Percentiles rank a stretch among this genome's conserved stretches.
Conservation (phyloP, 2,329 filamentous ascomycete genomes). For the Erysiphe neolycopersici region DNA sequence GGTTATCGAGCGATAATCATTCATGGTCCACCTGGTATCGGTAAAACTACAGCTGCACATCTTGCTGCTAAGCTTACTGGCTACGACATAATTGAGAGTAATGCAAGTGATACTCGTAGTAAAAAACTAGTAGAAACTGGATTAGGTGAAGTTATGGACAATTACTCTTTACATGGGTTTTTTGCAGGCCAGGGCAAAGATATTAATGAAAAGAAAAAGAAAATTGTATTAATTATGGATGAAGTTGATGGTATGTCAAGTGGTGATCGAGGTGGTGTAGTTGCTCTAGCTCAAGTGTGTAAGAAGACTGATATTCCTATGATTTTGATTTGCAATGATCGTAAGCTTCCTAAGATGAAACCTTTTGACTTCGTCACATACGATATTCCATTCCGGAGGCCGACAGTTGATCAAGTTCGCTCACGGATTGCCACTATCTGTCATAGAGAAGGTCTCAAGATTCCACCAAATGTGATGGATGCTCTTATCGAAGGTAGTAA, state of each 20-base stretch:
- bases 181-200: conserved; percentile 65
- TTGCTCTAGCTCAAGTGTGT: conserved; percentile 77
- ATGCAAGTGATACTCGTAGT: conserved; percentile 84
- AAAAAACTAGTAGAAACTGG: conserved; percentile 84
- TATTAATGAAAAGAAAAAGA: conserved; percentile 62
- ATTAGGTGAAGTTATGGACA: conserved; percentile 74
- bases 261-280: conserved; percentile 84
- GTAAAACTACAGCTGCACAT: conserved; percentile 92
- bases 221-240: conserved; percentile 92
- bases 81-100: conserved; percentile 81
- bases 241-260: conserved; percentile 98
- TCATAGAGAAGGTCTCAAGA: conserved; percentile 67
- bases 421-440: conserved; percentile 89
- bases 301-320: conserved; percentile 87
- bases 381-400: conserved; percentile 68
- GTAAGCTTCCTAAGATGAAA: conserved; percentile 86
- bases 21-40: conserved; percentile 83
- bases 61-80: conserved; percentile 78
- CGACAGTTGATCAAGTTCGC: conserved; percentile 72
- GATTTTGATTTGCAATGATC: conserved; percentile 95
- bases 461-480: conserved; percentile 62
- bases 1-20: conserved; percentile 75
- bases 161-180: conserved; percentile 74
- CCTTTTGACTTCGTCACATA: conserved; percentile 73
- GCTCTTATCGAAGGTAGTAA: conserved; percentile 86